Evolutionary conservation across 805 yeast species (phyloP), one percentile per base, ranked within the genome.

Genomic region (Scheffersomyces spartinae): DNA sequence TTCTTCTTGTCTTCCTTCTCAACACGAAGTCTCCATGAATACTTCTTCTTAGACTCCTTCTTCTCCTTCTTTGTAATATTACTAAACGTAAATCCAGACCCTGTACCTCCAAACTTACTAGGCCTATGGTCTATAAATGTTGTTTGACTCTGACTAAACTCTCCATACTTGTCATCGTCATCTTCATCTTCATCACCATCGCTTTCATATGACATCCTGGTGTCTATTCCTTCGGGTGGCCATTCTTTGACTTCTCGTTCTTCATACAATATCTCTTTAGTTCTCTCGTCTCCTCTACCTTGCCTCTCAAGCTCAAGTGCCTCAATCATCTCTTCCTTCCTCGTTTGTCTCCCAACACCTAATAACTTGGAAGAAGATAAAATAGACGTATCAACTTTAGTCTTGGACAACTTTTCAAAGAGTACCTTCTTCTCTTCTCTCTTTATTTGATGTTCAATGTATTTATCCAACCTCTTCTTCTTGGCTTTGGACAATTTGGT

Each of bases 401-500:
- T 71, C 15, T 64, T 66, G 26, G 76, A 67, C 21, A 88, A 59
- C 47, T 84, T 85, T 35, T 77, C 74, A 21, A 88, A 56, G 27
- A 88, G 57, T 3, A 68, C 66, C 38, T 80, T 80, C 49, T 81
- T 81, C 52, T 88, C 97, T 47, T 88, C 94, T 44, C 93, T 61
- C 42, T 78, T 79, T 39, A 85, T 45, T 47, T 85, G 95, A 52
- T 82, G 94, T 31, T 85, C 94, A 19, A 88, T 84, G 49, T 84
- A 88, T 50, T 88, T 88, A 34, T 88, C 96, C 22, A 88, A 55
- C 30, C 97, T 57, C 55, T 80, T 68, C 61, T 64, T 69, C 58
- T 88, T 79, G 25, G 77, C 67, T 25, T 72, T 59, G 1, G 86
- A 73, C 18, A 81, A 50, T 43, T 84, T 84, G 9, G 74, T 44